Evolutionary conservation across 2,329 filamentous ascomycete genomes (phyloP).

Genomic region (Davidsoniella virescens): DNA sequence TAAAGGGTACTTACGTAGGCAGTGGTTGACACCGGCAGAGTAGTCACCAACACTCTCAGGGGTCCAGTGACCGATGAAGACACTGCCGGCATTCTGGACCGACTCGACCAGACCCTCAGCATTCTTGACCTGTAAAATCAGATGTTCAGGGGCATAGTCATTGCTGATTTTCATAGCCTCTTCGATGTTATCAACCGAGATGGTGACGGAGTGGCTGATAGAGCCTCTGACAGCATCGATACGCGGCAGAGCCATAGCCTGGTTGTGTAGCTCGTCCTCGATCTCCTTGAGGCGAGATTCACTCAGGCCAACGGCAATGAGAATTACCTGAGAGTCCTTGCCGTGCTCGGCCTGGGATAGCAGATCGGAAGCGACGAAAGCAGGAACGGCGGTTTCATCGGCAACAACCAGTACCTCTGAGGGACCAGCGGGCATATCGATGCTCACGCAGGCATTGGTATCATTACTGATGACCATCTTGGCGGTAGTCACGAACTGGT

Average conservation of each 20-base stretch:
- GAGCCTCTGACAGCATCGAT: conserved; percentile 86
- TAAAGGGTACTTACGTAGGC: conserved; percentile 57
- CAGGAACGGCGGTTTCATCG: conserved; percentile 73
- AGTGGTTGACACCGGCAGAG: conserved; percentile 95
- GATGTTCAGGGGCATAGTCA: conserved; percentile 85
- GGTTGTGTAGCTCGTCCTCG: conserved; percentile 76
- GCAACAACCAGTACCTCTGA: conserved; percentile 95
- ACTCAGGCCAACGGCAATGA: conserved; percentile 67
- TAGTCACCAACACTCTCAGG: conserved; percentile 97
- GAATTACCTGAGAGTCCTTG: conserved; percentile 84
- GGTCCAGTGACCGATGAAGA: conserved; percentile 93
- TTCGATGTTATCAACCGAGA: conserved; percentile 52
- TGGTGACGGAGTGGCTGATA: conserved; percentile 81
- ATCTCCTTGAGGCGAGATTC: conserved; percentile 64
- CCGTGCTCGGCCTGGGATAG: conserved; percentile 94
- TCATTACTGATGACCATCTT: conserved; percentile 99
- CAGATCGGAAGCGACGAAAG: conserved; percentile 88
- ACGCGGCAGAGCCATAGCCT: conserved; percentile 73
- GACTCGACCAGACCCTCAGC: conserved; percentile 57
- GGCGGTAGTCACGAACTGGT: conserved; percentile 94
- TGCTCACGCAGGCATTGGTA: conserved; percentile 84
- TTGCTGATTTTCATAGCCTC: conserved; percentile 77
- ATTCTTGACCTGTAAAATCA: conserved; percentile 77
- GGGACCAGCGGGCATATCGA: conserved; percentile 96
- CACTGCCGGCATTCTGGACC: conserved; percentile 86